Evolutionary conservation across 2,329 filamentous ascomycete species (phyloP).

Genomic region (Fusarium transvaalense): DNA sequence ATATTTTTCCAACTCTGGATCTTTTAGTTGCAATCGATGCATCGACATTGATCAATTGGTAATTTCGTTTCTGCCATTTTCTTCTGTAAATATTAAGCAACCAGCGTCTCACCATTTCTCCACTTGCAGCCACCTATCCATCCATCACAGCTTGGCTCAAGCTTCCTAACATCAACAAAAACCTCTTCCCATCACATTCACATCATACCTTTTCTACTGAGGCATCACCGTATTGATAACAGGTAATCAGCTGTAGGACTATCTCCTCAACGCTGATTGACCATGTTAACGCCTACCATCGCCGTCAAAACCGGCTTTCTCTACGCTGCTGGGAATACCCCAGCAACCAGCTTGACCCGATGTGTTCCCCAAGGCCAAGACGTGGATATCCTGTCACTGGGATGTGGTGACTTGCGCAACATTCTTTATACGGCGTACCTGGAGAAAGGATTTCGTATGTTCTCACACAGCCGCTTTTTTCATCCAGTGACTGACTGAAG

Average conservation of each 20-base stretch:
- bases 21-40: too few species aligned
- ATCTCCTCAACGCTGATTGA: not conserved
- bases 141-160: not conserved
- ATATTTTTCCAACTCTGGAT: not conserved
- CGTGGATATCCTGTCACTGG: conserved; percentile 65
- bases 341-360: conserved; percentile 63
- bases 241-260: not conserved
- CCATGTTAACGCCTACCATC: conserved; percentile 56
- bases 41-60: not conserved
- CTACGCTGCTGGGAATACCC: conserved; percentile 67
- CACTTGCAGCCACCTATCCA: conserved; percentile 15
- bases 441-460: conserved; percentile 56
- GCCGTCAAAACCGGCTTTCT: conserved; percentile 52
- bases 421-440: conserved; percentile 66
- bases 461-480: not conserved
- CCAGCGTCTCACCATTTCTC: conserved; percentile 26
- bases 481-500: conserved; percentile 38
- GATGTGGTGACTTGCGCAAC: conserved; percentile 68
- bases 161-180: conserved; percentile 2
- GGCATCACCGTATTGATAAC: not conserved
- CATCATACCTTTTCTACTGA: not conserved
- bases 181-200: not conserved
- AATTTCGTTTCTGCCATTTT: not conserved
- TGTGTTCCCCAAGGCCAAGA: conserved; percentile 63
- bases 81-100: not conserved